Evolutionary conservation across 257 asterid species (phyloP), one percentile per base, ranked within the genome.

Genomic region (Penstemon davidsonii): DNA sequence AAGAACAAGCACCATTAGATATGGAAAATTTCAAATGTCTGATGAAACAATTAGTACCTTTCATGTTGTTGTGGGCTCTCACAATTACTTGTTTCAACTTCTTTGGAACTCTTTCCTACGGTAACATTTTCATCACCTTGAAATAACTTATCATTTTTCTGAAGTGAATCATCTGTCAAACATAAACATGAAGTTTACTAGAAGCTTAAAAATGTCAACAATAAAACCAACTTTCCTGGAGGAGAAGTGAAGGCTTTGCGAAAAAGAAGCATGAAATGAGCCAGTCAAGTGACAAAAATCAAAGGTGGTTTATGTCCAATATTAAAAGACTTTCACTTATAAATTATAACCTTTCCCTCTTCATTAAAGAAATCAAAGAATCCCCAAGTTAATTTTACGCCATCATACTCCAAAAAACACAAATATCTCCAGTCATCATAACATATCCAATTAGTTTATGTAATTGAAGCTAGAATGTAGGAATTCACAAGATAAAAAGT

Each of bases 91-190:
- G 67, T 54, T 40, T 18, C 64, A 40, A 36, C 59, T 55, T 64
- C 60, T 1, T 47, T 38, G 12, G 72, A 50, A 43, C 41, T 46
- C 4, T 52, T 73, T 12, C 53, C 52, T 40, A 49, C 64, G 45
- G 58, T 6, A 37, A 7, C 59, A 60, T 54, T 6, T 42, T 33
- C 74, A 66, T 72, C 76, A 37, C 36, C 64, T 57, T 63, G 71
- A 61, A 75, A 51, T 70, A 10, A 40, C 53, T 60, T 64, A 8
- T 73, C 54, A 69, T 55, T 59, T 46, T 65, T 41, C 75, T 62
- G 75, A 43, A 50, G 8, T n/a, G 80, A 64, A 57, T 68, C 55
- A 53, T 75, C 77, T 79, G 80, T 38, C 51, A 67, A 58, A 52
- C 8, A 67, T 18, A 37, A 39, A 39, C 19, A 46, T 7, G 7